phyloP scores from a whole-genome alignment of 352 stramenopile genomes.

The Globisporangium mamillatum region DNA sequence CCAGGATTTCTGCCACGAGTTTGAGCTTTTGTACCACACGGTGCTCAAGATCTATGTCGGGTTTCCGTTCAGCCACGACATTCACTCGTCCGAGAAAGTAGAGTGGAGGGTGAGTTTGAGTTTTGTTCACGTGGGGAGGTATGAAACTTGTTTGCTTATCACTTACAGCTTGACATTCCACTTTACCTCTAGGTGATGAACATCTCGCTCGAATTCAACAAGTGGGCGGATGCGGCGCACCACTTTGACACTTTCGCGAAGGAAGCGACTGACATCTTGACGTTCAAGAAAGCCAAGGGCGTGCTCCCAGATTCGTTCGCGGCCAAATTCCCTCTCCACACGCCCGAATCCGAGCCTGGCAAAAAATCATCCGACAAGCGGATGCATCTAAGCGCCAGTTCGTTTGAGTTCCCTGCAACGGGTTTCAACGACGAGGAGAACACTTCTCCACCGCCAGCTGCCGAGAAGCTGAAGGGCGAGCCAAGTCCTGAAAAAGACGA shows the following conservation, averaged over 20 bases:
- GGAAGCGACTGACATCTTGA: slow-evolving; percentile 62
- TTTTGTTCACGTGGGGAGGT: not conserved
- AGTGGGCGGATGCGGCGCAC: slow-evolving; percentile 47
- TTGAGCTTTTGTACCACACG: slow-evolving; percentile 55
- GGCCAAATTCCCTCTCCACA: slow-evolving; percentile 60
- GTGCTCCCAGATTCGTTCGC: slow-evolving; percentile 57
- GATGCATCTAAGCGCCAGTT: slow-evolving; percentile 23
- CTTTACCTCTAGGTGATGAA: slow-evolving; percentile 54
- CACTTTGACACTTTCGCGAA: slow-evolving; percentile 71
- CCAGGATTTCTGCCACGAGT: slow-evolving; percentile 65
- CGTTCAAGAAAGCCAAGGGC: slow-evolving; percentile 63
- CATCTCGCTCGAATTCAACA: slow-evolving; percentile 39
- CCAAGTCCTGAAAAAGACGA: slow-evolving; percentile 29
- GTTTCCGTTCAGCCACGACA: slow-evolving; percentile 82
- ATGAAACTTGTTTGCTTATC: not conserved
- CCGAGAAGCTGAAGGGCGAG: slow-evolving; percentile 13
- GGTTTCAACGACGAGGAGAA: slow-evolving; percentile 25
- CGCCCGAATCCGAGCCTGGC: slow-evolving; percentile 43
- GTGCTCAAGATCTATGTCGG: slow-evolving; percentile 81
- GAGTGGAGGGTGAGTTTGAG: slow-evolving; percentile 66
- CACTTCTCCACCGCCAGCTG: slow-evolving; percentile 16
- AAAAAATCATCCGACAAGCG: slow-evolving; percentile 46
- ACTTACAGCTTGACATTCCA: not conserved
- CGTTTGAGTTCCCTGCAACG: slow-evolving; percentile 34
- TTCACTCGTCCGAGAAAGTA: slow-evolving; percentile 85